Evolutionary conservation across 1,284 basidiomycete species (phyloP).

Genomic region (Clitocybe nebularis): DNA sequence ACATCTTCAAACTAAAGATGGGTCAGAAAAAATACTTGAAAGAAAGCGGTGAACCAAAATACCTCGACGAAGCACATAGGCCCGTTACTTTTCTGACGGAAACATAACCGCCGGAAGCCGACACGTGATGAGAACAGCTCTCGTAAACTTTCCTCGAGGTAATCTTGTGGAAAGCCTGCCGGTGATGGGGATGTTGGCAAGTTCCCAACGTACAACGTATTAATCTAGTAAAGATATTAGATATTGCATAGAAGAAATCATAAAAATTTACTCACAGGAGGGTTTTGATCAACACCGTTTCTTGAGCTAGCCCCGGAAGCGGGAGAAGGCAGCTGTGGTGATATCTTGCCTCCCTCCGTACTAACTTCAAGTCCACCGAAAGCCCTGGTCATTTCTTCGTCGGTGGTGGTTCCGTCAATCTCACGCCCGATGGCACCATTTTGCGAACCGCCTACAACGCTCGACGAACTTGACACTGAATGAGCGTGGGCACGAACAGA

Average conservation of each 20-base stretch:
- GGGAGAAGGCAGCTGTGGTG: conserved; percentile 53
- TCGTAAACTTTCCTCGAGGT: conserved; percentile 82
- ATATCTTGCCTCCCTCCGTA: conserved; percentile 44
- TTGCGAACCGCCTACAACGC: conserved; percentile 33
- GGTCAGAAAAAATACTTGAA: conserved; percentile 11
- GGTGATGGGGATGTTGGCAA: conserved; percentile 74
- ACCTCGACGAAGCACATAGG: conserved; percentile 98
- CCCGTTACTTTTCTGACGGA: conserved; percentile 92
- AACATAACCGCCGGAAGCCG: conserved; percentile 90
- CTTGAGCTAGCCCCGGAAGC: conserved; percentile 44
- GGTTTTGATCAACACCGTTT: conserved; percentile 84
- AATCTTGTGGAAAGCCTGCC: conserved; percentile 65
- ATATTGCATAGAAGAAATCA: no score
- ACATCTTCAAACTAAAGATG: conserved; percentile 84
- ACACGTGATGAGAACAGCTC: conserved; percentile 75
- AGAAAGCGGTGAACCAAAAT: conserved; percentile 21
- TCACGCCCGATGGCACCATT: conserved; percentile 28
- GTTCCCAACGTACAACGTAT: conserved; percentile 94
- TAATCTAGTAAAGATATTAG: conserved; percentile 52
- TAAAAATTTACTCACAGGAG: conserved; percentile 75
- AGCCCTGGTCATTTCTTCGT: conserved; percentile 39
- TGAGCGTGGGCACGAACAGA: conserved; percentile 17
- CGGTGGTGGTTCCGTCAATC: conserved; percentile 17
- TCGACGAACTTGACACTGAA: conserved; percentile 31
- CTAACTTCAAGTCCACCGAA: conserved; percentile 47